Evolutionary conservation across 192 early-diverging fungal genomes (phyloP).

Genomic region (Oehlia diaphana): DNA sequence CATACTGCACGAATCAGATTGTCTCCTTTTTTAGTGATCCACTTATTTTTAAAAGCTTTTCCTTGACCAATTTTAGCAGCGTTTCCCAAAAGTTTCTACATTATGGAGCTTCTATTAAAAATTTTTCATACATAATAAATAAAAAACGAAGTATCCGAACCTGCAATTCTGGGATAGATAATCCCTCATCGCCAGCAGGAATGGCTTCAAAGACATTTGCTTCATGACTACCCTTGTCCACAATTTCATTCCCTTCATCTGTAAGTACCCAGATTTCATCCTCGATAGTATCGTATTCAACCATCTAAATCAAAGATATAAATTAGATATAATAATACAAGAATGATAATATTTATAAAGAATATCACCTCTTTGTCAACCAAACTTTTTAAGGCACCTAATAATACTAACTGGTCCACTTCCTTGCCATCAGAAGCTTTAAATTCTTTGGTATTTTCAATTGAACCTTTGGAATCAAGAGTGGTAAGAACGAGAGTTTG

Average conservation of each 20-base stretch:
- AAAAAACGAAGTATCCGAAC: neutral
- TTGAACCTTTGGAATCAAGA: slow-evolving; percentile 69
- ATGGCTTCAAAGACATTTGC: slow-evolving; percentile 88
- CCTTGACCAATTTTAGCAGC: slow-evolving; percentile 91
- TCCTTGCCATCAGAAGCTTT: slow-evolving; percentile 52
- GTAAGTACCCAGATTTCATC: slow-evolving; percentile 81
- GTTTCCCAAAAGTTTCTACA: slow-evolving; percentile 62
- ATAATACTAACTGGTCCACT: slow-evolving; percentile 66
- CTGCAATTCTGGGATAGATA: slow-evolving; percentile 76
- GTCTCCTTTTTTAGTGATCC: slow-evolving; percentile 84
- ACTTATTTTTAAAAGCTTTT: slow-evolving; percentile 96
- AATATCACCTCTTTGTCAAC: slow-evolving; percentile 72
- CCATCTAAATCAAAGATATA: slow-evolving; percentile 58
- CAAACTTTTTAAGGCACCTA: slow-evolving; percentile 85
- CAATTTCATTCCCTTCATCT: slow-evolving; percentile 85
- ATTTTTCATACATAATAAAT: neutral
- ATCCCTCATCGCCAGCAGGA: slow-evolving; percentile 76
- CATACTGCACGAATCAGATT: slow-evolving; percentile 66
- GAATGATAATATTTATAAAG: neutral
- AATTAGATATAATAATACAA: neutral
- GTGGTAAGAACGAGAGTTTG: slow-evolving; percentile 60
- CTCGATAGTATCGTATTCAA: slow-evolving; percentile 76
- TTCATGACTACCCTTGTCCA: slow-evolving; percentile 88
- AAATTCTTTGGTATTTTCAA: slow-evolving; percentile 70
- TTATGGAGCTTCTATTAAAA: neutral